These are phyloP conservation scores for Claviceps humidiphila DNA, from an alignment of 2,329 filamentous ascomycete species.

Conservation along the genomic window DNA sequence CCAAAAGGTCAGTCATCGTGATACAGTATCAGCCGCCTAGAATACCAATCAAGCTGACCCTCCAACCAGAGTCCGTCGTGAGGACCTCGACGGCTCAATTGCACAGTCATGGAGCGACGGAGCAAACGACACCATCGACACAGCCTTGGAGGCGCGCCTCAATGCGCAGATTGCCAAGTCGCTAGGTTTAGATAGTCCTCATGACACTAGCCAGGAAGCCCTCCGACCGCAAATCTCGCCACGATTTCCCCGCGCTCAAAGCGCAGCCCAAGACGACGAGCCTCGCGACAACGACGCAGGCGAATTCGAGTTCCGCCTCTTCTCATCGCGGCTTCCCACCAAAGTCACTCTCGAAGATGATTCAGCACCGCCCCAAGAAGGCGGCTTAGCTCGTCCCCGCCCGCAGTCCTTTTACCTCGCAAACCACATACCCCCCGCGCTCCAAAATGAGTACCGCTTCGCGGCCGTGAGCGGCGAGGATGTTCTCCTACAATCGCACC, in stretches of 20 bases:
- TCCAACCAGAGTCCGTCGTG: slow-evolving; percentile 35
- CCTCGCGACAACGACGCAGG: slow-evolving; percentile 11
- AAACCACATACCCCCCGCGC: slow-evolving; percentile 21
- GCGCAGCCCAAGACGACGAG: slow-evolving; percentile 9
- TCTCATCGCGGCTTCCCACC: slow-evolving; percentile 32
- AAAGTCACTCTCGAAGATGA: slow-evolving; percentile 39
- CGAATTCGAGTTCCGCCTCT: slow-evolving; percentile 46
- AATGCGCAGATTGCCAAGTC: slow-evolving; percentile 35
- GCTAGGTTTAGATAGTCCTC: slow-evolving; percentile 24
- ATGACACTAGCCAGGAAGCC: background rate
- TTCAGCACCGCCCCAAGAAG: slow-evolving; percentile 23
- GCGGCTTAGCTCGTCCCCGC: slow-evolving; percentile 21
- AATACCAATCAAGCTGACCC: background rate
- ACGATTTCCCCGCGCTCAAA: too few species aligned
- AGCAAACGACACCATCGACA: slow-evolving; percentile 21
- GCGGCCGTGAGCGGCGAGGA: slow-evolving; percentile 40
- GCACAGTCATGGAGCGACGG: slow-evolving; percentile 12
- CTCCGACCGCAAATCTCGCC: background rate
- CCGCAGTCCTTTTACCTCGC: slow-evolving; percentile 38
- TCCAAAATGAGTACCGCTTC: slow-evolving; percentile 26
- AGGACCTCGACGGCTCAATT: slow-evolving; percentile 34
- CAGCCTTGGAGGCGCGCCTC: slow-evolving; percentile 29
- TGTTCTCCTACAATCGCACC: slow-evolving; percentile 29
- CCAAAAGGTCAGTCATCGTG: slow-evolving; percentile 17
- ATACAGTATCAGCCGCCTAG: too few species aligned